These are phyloP conservation scores for Acephala macrosclerotiorum DNA, from an alignment of 2,329 filamentous ascomycete species.

Conservation along the genomic window DNA sequence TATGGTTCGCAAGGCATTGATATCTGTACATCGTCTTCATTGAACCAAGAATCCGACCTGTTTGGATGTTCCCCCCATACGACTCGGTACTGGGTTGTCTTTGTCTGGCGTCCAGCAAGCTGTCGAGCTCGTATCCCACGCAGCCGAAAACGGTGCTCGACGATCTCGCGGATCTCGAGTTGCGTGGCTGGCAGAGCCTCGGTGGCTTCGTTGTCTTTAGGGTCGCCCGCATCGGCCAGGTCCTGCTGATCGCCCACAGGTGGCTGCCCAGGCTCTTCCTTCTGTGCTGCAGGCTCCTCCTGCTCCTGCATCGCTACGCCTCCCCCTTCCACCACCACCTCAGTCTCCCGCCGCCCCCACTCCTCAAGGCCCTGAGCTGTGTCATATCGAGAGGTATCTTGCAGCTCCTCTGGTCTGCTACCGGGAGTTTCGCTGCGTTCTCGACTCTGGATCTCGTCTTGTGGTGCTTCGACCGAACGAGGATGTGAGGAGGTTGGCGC, in stretches of 20 bases:
- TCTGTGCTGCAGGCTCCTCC: slow-evolving; percentile 16
- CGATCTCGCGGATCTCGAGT: no score
- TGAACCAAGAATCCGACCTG: slow-evolving; percentile 33
- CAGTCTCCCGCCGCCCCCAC: slow-evolving; percentile 27
- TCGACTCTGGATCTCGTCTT: slow-evolving; percentile 31
- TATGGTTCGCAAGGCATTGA: slow-evolving; percentile 28
- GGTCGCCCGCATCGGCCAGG: slow-evolving; percentile 17
- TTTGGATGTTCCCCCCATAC: slow-evolving; percentile 33
- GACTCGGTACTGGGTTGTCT: no score
- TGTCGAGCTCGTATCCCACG: no score
- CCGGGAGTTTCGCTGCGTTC: slow-evolving; percentile 28
- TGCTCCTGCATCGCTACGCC: slow-evolving; percentile 25
- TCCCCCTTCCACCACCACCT: slow-evolving; percentile 22
- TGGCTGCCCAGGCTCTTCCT: slow-evolving; percentile 22
- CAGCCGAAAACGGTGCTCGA: no score
- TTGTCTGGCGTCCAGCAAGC: no score
- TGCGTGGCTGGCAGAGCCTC: no score
- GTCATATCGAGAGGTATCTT: slow-evolving; percentile 4
- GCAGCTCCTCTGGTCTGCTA: slow-evolving; percentile 14
- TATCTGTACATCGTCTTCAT: slow-evolving; percentile 34
- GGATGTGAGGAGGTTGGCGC: slow-evolving; percentile 22
- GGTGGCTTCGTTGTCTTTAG: no score
- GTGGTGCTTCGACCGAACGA: slow-evolving; percentile 24
- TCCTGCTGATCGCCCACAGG: slow-evolving; percentile 28
- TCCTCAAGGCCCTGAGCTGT: slow-evolving; percentile 12